phyloP scores from a whole-genome alignment of 2,329 filamentous ascomycete genomes.

The Cytospora schulzeri region DNA sequence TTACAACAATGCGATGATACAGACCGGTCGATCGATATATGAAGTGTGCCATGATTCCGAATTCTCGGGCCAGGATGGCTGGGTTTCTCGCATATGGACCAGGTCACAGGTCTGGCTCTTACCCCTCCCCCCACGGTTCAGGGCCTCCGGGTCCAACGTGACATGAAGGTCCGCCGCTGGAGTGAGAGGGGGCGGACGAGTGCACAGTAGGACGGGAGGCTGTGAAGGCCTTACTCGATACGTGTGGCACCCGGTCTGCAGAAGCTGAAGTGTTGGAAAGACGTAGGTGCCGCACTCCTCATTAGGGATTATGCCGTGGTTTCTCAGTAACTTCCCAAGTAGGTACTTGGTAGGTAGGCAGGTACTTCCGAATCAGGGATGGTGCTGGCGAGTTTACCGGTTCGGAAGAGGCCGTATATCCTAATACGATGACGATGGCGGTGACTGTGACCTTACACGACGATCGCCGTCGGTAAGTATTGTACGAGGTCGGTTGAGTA shows the following conservation, averaged over 20 bases:
- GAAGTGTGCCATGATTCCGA: slow-evolving; percentile 15
- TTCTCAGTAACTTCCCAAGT: too few species aligned
- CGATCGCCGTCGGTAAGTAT: not conserved
- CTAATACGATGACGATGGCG: not conserved
- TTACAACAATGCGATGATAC: not conserved
- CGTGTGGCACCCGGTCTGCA: not conserved
- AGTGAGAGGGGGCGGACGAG: not conserved
- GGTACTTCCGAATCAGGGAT: not conserved
- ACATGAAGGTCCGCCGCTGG: not conserved
- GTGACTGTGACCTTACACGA: not conserved
- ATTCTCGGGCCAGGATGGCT: not conserved
- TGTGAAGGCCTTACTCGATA: not conserved
- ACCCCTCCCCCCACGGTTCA: not conserved
- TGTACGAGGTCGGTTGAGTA: not conserved
- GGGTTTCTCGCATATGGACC: slow-evolving; percentile 15
- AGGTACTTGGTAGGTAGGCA: too few species aligned
- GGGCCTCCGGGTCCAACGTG: not conserved
- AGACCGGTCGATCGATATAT: slow-evolving; percentile 11
- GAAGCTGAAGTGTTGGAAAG: not conserved
- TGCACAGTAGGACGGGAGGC: not conserved
- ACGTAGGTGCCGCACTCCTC: not conserved
- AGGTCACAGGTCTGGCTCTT: slow-evolving; percentile 14
- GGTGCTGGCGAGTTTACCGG: not conserved
- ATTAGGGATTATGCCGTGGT: not conserved
- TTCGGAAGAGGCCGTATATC: not conserved